Evolutionary conservation across 768 basidiomycete genomes (phyloP), one percentile per base, ranked within the genome.

Genomic region (Heimioporus sp.): DNA sequence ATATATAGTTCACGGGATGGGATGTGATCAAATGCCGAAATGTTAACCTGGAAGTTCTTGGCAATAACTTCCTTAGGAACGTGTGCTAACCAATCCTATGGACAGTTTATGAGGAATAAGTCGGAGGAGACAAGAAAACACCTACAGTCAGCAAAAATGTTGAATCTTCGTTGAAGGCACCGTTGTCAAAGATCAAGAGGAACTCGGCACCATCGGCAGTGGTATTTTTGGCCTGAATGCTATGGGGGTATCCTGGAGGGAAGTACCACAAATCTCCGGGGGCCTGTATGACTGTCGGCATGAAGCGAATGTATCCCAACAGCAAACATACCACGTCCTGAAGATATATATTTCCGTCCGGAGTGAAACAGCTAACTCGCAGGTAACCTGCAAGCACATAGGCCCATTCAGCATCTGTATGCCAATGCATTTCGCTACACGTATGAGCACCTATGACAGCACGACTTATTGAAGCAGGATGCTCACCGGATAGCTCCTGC

Each of bases 21-120:
- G 32, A 86, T 78, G 41, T 80, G 72, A 51, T 83, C 73, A 51
- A 83, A 84, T 4, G 76, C 71, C 35, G 77, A 67, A 4, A 72
- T 71, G 43, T 66, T 60, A 7, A 73, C 61, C 35, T 78, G 76
- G 62, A 87, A 86, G 64, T 86, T 87, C 69, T 85, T 85, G 15
- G 82, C 82, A 3, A 86, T 66, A 0, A 83, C 79, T 41, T 77
- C 74, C 55, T 76, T 72, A 10, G 82, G 81, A 15, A 81, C 73
- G 57, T 87, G 86, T 4, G 85, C 74, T 20, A 86, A 70, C 83
- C 86, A 87, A 53, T 87, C 85, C 51, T 84, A 79, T 16, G 48
- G 12, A 48, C n/a, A 32, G 28, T 34, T 31, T 10, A 21, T 19
- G 30, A 32, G 10, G 46, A 43, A 6, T 5, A 34, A 4, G 11